Evolutionary conservation across 1,284 basidiomycete genomes (phyloP).

Genomic region (Pascua guehoae): DNA sequence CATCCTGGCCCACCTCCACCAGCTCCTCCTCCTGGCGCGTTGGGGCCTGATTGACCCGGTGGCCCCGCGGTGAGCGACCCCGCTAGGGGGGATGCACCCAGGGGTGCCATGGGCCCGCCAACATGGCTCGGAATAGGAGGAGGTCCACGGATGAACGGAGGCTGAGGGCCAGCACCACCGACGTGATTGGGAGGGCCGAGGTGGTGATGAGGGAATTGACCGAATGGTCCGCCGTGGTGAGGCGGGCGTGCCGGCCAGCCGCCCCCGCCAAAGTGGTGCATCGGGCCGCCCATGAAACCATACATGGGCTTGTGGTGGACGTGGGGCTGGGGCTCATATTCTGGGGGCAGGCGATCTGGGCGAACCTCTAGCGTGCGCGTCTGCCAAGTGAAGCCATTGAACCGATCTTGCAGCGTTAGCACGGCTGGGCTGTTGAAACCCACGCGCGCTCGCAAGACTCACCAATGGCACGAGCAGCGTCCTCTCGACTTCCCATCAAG

Average conservation of each 20-base stretch:
- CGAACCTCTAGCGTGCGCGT: slow-evolving; percentile 83
- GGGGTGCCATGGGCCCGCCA: slow-evolving; percentile 15
- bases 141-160: slow-evolving; percentile 6
- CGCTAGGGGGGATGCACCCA: slow-evolving; percentile 42
- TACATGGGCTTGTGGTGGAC: slow-evolving; percentile 27
- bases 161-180: slow-evolving; percentile 11
- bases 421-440: background rate
- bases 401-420: slow-evolving; percentile 52
- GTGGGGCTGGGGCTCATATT: slow-evolving; percentile 54
- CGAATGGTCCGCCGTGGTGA: slow-evolving; percentile 17
- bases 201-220: slow-evolving; percentile 30
- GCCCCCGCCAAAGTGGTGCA: slow-evolving; percentile 17
- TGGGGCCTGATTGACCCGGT: background rate
- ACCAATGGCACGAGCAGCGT: slow-evolving; percentile 78
- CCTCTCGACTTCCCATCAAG: slow-evolving; percentile 82
- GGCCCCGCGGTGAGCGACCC: slow-evolving; percentile 32
- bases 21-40: background rate
- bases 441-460: slow-evolving; percentile 13
- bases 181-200: slow-evolving; percentile 12
- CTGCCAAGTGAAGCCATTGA: slow-evolving; percentile 89
- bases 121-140: slow-evolving; percentile 17
- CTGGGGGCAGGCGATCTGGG: slow-evolving; percentile 67
- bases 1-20: background rate
- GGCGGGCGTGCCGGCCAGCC: slow-evolving; percentile 16
- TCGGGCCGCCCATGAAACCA: slow-evolving; percentile 11